Evolutionary conservation across 1,139 yeast species (phyloP).

Genomic region (Chernovozyma aurita): DNA sequence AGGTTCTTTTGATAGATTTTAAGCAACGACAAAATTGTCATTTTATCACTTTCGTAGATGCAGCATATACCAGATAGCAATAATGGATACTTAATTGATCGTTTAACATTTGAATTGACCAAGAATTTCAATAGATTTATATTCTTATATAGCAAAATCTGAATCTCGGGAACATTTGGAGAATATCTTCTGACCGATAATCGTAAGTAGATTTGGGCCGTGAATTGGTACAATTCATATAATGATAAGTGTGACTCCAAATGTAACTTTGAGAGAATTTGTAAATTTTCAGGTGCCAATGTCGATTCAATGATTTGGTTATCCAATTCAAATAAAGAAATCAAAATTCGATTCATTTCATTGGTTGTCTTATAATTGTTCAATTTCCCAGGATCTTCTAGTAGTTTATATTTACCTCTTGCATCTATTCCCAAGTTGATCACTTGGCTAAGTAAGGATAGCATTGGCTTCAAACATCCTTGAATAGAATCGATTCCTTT

Average conservation of each 20-base stretch:
- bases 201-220: constrained; percentile 15
- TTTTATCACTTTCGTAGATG: constrained; percentile 10
- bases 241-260: constrained; percentile 17
- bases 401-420: constrained; percentile 5
- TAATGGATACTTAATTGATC: constrained; percentile 17
- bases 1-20: constrained; percentile 14
- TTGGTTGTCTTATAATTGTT: constrained; percentile 6
- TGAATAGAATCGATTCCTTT: constrained; percentile 5
- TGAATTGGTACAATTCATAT: constrained; percentile 17
- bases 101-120: constrained; percentile 9
- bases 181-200: constrained; percentile 16
- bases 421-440: constrained; percentile 7
- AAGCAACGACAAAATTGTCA: constrained; percentile 11
- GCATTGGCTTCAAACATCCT: constrained; percentile 6
- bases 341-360: constrained; percentile 3
- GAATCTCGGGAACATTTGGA: constrained; percentile 19
- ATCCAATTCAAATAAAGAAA: constrained; percentile 2
- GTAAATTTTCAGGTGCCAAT: constrained; percentile 5
- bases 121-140: constrained; percentile 13
- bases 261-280: constrained; percentile 1
- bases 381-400: constrained; percentile 6
- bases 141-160: constrained; percentile 12
- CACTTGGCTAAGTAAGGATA: constrained; percentile 1
- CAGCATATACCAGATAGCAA: constrained; percentile 16
- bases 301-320: background rate